Evolutionary conservation across 441 rosid genomes (phyloP), one percentile per base, ranked within the genome.

Genomic region (Populus tomentosa): DNA sequence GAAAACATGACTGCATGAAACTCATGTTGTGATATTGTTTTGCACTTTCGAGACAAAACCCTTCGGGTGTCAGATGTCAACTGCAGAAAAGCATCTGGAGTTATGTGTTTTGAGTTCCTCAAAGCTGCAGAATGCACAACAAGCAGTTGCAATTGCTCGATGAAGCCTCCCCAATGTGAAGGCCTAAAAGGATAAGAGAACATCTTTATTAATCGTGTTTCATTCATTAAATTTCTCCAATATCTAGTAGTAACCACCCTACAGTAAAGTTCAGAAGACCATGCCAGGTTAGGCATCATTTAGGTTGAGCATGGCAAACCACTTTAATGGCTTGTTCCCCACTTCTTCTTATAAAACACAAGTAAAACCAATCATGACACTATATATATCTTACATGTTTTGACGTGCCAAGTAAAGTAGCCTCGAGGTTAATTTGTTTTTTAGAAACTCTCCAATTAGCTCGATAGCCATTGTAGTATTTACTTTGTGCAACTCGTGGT

Each of bases 401-500:
- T 82, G 87, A 71, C 86, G 83, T 73, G 95, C 93, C 89, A 97
- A 85, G 87, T 77, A 89, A 83, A 97, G 88, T 80, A 97, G 89
- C 85, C 87, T 89, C 6, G 97, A 89, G 77, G 97, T 89, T 69
- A 86, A 87, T 87, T 91, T 89, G 81, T 92, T 86, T 64, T 84
- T 90, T 81, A 97, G 81, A 84, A 94, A 89, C 78, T 85, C 95
- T 78, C 90, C 97, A 68, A 97, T 86, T 36, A 92, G 79, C 88
- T 89, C 93, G 38, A 97, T 88, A 76, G 98, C 92, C 90, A 94
- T 82, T 30, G 79, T 82, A 80, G 92, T 93, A 86, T 93, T 97
- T 72, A 79, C 88, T 82, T 85, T 87, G 73, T 62, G 83, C 79
- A 93, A 78, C 79, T 86, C 87, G 65, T 78, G 87, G 73, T 83